Evolutionary conservation across 495 filamentous ascomycete genomes (phyloP).

Genomic region (Baudoinia panamericana): DNA sequence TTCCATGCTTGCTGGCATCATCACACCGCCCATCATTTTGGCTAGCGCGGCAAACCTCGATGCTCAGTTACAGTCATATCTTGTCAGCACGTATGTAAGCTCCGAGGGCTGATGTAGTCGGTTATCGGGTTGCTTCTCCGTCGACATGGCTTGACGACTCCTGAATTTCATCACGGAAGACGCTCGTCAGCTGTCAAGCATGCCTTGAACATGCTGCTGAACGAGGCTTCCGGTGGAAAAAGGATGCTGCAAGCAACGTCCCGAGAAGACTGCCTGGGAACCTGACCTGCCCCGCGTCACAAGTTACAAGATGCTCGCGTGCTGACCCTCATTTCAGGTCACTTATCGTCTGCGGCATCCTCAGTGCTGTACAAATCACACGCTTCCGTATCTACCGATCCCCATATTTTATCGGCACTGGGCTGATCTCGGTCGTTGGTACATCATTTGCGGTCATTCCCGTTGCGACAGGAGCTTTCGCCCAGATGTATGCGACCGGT

Average conservation of each 20-base stretch:
- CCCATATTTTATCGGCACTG: constrained; percentile 77
- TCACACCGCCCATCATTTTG: constrained; percentile 73
- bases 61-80: constrained; percentile 51
- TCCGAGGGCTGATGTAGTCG: no score
- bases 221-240: no score
- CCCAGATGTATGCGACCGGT: constrained; percentile 78
- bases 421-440: constrained; percentile 80
- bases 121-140: no score
- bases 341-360: constrained; percentile 69
- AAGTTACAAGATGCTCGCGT: no score
- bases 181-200: no score
- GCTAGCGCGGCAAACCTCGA: constrained; percentile 55
- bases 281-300: no score
- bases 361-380: constrained; percentile 71
- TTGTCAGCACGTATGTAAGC: constrained; percentile 85
- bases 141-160: no score
- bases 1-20: constrained; percentile 56
- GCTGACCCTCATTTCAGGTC: no score
- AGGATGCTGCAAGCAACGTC: no score
- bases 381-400: constrained; percentile 70
- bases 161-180: no score
- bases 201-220: no score
- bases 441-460: constrained; percentile 82
- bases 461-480: constrained; percentile 61
- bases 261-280: no score